A percentile compares a stretch with the other conserved stretches of the same genome.
Evolutionary conservation across 1,284 basidiomycete species (phyloP).

Genomic region (Ceratobasidium sp.): DNA sequence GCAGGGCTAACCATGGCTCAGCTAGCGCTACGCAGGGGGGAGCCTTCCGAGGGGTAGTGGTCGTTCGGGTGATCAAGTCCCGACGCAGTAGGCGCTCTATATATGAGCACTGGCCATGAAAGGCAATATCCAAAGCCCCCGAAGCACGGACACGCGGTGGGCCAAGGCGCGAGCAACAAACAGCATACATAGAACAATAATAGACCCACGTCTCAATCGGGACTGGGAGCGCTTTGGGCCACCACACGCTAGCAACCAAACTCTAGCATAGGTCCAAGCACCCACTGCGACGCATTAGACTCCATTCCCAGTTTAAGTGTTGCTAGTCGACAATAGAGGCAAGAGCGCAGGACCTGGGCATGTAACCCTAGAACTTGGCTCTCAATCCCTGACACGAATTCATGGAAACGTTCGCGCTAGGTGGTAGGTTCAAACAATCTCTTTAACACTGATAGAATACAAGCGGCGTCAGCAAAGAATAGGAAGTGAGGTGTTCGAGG

Average conservation of each 20-base stretch:
- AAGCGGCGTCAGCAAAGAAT: background rate
- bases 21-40: background rate
- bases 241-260: background rate
- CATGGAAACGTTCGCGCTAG: no score
- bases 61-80: background rate
- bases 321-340: background rate
- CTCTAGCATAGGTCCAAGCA: conserved; percentile 6
- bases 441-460: background rate
- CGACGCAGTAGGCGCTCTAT: background rate
- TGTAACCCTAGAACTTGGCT: background rate
- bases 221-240: no score
- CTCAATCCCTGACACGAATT: background rate
- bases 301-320: background rate
- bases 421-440: no score
- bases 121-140: conserved; percentile 16
- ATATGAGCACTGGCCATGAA: background rate
- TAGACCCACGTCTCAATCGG: background rate
- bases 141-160: conserved; percentile 13
- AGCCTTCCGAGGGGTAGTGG: background rate
- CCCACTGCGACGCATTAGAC: background rate
- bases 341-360: no score
- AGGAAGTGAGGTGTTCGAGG: background rate
- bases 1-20: background rate
- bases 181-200: conserved; percentile 12
- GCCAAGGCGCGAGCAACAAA: background rate